Base-by-base conservation (phyloP, 768 basidiomycete species). In the Russula brevipes region DNA sequence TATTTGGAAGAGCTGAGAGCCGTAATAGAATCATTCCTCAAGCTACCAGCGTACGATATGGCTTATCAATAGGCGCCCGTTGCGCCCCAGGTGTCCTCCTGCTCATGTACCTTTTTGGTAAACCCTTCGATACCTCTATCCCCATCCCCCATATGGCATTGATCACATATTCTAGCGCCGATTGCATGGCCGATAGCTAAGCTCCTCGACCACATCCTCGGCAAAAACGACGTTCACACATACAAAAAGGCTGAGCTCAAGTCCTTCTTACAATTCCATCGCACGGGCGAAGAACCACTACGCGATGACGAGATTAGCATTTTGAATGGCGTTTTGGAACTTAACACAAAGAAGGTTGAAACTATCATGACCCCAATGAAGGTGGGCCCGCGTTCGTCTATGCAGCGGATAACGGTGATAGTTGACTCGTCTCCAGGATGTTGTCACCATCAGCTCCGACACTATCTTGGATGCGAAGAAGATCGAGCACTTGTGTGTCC, bases 281-380 rank as follows among this genome's bases (percentile, higher is more conserved):
- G 88, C 31, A 83, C 81, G 0, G 89, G 88, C 6, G 84, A 88
- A 68, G 89, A 91, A 62, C 86, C 87, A 0, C 78, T 92, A 1
- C 79, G 88, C 5, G 90, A 91, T 69, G 90, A 91, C 57, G 90
- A 92, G 70, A 89, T 92, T 42, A 80, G 82, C 61, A 92, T 92
- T 51, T 75, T 92, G 52, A 91, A 89, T 69, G 89, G 89, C 1
- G 88, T 91, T 1, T 72, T 90, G 59, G 89, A 91, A 69, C 78
- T 92, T 54, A 89, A 87, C 69, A 83, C 81, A 17, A 92, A 91
- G 71, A 83, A 81, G 31, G 91, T 80, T 10, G 72, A 75, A 53
- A 72, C 73, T 51, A 78, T 83, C 66, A 84, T 85, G 84, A 84
- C 83, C 0, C 79, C 80, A 2, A 82, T 85, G 76, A 75, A 77